phyloP scores from a whole-genome alignment of 257 asterid genomes.

The Datura wrightii region DNA sequence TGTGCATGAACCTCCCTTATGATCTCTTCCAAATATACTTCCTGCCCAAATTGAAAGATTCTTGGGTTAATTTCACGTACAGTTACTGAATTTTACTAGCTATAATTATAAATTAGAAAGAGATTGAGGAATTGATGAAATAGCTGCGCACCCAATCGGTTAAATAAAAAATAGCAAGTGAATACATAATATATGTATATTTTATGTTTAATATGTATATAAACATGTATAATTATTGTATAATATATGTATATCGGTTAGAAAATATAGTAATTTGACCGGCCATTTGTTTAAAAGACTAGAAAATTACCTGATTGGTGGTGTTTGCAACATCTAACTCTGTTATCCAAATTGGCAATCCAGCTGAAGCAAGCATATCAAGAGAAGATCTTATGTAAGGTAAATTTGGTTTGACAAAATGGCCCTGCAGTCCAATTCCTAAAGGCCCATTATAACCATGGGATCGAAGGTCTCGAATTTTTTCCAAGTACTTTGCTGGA shows the following conservation, averaged over 20 bases:
- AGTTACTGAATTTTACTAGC: background rate
- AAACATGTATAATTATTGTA: background rate
- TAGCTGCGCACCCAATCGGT: too few relatives aligned
- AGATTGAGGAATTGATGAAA: too few relatives aligned
- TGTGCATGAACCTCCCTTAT: conserved; percentile 59
- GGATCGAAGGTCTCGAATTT: conserved; percentile 47
- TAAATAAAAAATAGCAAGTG: too few relatives aligned
- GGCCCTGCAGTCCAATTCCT: conserved; percentile 49
- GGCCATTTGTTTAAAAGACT: background rate
- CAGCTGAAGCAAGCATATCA: conserved; percentile 58
- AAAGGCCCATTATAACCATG: conserved; percentile 48
- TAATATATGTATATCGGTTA: background rate
- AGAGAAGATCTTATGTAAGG: conserved; percentile 52
- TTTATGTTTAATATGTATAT: too few relatives aligned
- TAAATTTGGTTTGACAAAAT: conserved; percentile 51
- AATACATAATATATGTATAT: too few relatives aligned
- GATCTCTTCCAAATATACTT: conserved; percentile 49
- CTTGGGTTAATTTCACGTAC: background rate
- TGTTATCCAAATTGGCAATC: conserved; percentile 71
- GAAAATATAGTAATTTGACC: background rate
- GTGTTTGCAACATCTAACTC: conserved; percentile 61
- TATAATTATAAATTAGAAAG: background rate
- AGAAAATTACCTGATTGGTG: conserved; percentile 49
- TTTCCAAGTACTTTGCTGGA: conserved; percentile 49
- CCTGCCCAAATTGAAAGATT: conserved; percentile 34